Base-by-base conservation (phyloP, 2,329 filamentous ascomycete species). In the Colletotrichum cordylinicola region DNA sequence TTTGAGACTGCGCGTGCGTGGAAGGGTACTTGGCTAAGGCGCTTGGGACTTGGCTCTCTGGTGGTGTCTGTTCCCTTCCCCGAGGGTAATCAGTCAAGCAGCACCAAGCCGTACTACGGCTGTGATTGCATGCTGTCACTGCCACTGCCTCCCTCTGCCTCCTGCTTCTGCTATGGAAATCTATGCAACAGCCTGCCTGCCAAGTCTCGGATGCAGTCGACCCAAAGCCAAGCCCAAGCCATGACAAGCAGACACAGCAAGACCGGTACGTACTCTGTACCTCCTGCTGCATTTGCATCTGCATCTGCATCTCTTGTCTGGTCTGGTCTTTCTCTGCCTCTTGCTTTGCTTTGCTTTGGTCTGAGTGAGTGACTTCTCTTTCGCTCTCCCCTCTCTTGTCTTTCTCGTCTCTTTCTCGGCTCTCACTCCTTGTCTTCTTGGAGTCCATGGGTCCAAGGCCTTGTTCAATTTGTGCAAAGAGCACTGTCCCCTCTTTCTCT, bases 371-470 rank as follows among this genome's bases (percentile, higher is more conserved):
- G 55, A 29, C 13, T 27, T 64, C 61, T 27, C n/a, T 64, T 35
- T 64, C 35, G 24, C 33, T 64, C 33, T 29, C 80, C 13, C 81
- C 75, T 79, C n/a, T 48, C 29, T 27, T 27, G 27, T 67, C 43
- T 56, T 60, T 55, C 31, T 76, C 71, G 71, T 74, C 72, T 74
- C 67, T 76, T 75, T 67, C 55, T 72, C 67, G 69, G 74, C 73
- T 67, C 56, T 35, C 13, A 6, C 33, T 35, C 69, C 69, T 67
- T 55, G 69, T 37, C 65, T 68, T n/a, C 24, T 31, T 52, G 31
- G n/a, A 24, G 35, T 62, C 55, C 55, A 66, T 37, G 62, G 43
- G 58, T 48, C 35, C 39, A 35, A 52, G 56, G 31, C 21, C 55
- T 27, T 56, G n/a, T 33, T 48, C 27, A 56, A 33, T 35, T 64